Evolutionary conservation across 2,329 filamentous ascomycete species (phyloP).

Genomic region (Thielaviopsis populi): DNA sequence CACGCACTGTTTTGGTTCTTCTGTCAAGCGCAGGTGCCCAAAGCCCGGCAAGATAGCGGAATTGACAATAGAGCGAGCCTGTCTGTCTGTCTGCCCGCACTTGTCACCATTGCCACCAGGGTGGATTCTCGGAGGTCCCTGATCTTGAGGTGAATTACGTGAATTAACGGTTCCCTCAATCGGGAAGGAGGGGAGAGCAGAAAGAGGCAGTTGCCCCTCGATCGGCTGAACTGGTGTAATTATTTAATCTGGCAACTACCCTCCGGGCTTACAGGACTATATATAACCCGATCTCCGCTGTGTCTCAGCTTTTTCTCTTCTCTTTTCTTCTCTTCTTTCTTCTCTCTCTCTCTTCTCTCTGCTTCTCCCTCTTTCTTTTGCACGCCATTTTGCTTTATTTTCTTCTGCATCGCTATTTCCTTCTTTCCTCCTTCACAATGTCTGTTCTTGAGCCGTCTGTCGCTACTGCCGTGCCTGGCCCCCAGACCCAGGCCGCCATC

Average conservation of each 20-base stretch:
- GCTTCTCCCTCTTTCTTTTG: background rate
- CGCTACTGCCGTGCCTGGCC: conserved; percentile 28
- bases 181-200: background rate
- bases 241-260: background rate
- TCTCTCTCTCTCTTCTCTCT: background rate
- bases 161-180: background rate
- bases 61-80: too few relatives aligned
- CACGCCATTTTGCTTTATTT: background rate
- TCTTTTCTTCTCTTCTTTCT: background rate
- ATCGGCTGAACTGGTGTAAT: background rate
- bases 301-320: background rate
- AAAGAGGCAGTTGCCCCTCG: background rate
- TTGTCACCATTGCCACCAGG: background rate
- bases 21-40: background rate
- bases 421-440: conserved; percentile 10
- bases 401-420: background rate
- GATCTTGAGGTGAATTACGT: background rate
- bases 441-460: conserved; percentile 23
- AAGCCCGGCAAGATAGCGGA: background rate
- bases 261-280: background rate
- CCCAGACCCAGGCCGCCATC: conserved; percentile 26
- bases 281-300: background rate
- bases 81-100: too few relatives aligned
- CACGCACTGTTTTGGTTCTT: background rate
- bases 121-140: conserved; percentile 2